phyloP scores from a whole-genome alignment of 1,139 yeast species.

The Yamadazyma spencermartinsiae region DNA sequence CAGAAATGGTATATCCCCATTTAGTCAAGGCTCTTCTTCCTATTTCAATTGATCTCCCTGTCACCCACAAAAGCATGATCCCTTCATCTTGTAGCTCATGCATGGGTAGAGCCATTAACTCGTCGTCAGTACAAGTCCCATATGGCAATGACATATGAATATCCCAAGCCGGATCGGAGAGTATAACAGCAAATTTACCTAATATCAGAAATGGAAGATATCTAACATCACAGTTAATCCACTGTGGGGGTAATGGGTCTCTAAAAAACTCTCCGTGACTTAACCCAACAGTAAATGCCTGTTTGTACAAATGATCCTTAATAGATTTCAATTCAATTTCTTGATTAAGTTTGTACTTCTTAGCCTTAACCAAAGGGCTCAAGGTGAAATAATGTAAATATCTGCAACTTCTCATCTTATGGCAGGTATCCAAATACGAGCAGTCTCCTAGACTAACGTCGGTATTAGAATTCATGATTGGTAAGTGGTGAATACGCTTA shows the following conservation, averaged over 20 bases:
- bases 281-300: slow-evolving; percentile 60
- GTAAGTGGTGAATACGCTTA: slow-evolving; percentile 59
- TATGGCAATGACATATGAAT: slow-evolving; percentile 81
- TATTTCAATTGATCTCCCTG: slow-evolving; percentile 87
- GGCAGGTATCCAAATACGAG: slow-evolving; percentile 91
- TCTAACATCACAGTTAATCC: slow-evolving; percentile 85
- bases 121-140: slow-evolving; percentile 75
- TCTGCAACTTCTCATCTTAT: slow-evolving; percentile 76
- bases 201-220: slow-evolving; percentile 64
- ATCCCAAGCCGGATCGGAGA: slow-evolving; percentile 93
- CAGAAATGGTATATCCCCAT: slow-evolving; percentile 82
- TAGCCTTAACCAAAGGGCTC: slow-evolving; percentile 34
- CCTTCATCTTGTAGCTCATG: slow-evolving; percentile 80
- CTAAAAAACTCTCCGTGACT: slow-evolving; percentile 39
- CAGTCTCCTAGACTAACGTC: slow-evolving; percentile 84
- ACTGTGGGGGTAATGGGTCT: slow-evolving; percentile 59
- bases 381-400: slow-evolving; percentile 78
- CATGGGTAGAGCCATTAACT: slow-evolving; percentile 65
- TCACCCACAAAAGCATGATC: slow-evolving; percentile 82
- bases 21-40: slow-evolving; percentile 73
- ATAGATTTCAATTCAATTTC: slow-evolving; percentile 16
- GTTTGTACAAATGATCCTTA: slow-evolving; percentile 21
- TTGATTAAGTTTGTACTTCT: slow-evolving; percentile 5
- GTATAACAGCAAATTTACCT: slow-evolving; percentile 84
- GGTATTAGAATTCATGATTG: slow-evolving; percentile 54